These are phyloP conservation scores for Coprinellus micaceus DNA, from an alignment of 768 basidiomycete species.

Conservation along the genomic window DNA sequence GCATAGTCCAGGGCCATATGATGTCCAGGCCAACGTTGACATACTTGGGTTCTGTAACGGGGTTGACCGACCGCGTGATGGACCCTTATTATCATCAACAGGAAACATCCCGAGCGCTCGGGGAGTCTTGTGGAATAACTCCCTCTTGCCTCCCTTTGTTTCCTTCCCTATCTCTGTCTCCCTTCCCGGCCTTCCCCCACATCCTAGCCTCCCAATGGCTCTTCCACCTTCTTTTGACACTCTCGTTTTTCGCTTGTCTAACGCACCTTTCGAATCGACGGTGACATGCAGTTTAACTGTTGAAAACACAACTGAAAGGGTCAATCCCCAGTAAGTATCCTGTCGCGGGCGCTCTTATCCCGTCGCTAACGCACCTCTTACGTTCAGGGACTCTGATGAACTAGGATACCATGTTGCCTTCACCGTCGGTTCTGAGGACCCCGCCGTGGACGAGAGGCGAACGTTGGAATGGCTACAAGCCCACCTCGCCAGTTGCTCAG, in stretches of 20 bases:
- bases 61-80: too few relatives aligned
- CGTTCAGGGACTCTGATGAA: too few relatives aligned
- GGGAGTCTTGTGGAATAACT: too few relatives aligned
- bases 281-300: constrained; percentile 4
- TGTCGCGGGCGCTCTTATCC: too few relatives aligned
- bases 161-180: neutral
- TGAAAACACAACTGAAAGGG: neutral
- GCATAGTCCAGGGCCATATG: too few relatives aligned
- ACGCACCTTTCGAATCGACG: neutral
- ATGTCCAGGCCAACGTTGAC: too few relatives aligned
- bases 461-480: constrained; percentile 2
- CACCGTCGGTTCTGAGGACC: constrained; percentile 1
- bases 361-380: too few relatives aligned
- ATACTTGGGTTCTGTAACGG: too few relatives aligned
- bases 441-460: neutral
- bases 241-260: constrained; percentile 4
- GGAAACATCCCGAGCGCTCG: too few relatives aligned
- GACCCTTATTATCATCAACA: too few relatives aligned
- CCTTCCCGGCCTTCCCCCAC: neutral
- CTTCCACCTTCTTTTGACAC: constrained; percentile 5
- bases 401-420: neutral
- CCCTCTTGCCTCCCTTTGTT: neutral
- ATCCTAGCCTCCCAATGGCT: constrained; percentile 1
- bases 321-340: neutral
- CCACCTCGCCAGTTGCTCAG: neutral